A percentile compares a stretch with the other conserved stretches of the same genome.
Conservation (phyloP, 2,329 filamentous ascomycete genomes). For the Rhynchosporium graminicola region DNA sequence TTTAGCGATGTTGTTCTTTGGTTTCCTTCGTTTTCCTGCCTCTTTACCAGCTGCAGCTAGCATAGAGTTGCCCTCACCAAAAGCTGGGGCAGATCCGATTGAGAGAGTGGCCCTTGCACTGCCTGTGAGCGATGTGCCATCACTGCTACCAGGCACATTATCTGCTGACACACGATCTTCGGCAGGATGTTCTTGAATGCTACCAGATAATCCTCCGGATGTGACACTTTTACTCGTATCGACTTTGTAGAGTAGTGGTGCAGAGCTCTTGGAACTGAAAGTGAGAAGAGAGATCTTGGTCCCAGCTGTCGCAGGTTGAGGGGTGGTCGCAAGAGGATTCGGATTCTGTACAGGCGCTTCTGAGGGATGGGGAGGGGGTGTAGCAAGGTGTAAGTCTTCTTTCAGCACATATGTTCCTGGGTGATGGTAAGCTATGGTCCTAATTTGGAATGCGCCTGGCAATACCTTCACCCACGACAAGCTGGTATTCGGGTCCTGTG, state of each 20-base stretch:
- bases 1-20: slow-evolving; percentile 98
- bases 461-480: slow-evolving; percentile 88
- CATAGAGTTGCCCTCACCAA: slow-evolving; percentile 83
- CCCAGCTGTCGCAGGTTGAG: slow-evolving; percentile 79
- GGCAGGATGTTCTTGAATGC: slow-evolving; percentile 62
- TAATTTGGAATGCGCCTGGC: slow-evolving; percentile 17
- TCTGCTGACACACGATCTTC: slow-evolving; percentile 63
- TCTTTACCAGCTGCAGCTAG: slow-evolving; percentile 68
- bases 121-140: slow-evolving; percentile 53
- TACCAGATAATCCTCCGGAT: slow-evolving; percentile 46
- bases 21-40: slow-evolving; percentile 80
- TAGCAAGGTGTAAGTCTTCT: slow-evolving; percentile 89
- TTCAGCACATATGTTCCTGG: slow-evolving; percentile 85
- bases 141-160: slow-evolving; percentile 57
- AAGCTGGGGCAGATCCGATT: slow-evolving; percentile 58
- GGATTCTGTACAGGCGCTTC: slow-evolving; percentile 85
- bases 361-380: slow-evolving; percentile 91
- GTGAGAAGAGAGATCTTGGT: slow-evolving; percentile 77
- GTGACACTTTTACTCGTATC: slow-evolving; percentile 53
- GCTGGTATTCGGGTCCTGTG: slow-evolving; percentile 79
- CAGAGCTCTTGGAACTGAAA: slow-evolving; percentile 38
- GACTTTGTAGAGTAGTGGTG: slow-evolving; percentile 57
- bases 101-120: slow-evolving; percentile 40
- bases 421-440: slow-evolving; percentile 23
- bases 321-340: slow-evolving; percentile 85